Evolutionary conservation across 345 rosid species (phyloP), one percentile per base, ranked within the genome.

Genomic region (Laguncularia racemosa): DNA sequence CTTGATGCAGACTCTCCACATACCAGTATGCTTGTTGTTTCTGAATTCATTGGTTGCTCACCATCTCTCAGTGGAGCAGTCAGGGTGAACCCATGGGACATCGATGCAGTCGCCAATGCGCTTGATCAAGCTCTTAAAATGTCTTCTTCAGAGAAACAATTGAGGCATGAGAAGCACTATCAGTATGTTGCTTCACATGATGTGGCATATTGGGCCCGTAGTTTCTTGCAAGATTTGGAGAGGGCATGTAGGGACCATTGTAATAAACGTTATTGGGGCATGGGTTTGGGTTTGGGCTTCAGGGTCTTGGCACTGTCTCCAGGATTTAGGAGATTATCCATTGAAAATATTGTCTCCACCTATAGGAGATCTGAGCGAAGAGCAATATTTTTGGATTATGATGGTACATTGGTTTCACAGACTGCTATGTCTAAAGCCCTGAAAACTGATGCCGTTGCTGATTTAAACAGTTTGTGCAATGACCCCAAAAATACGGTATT

Each of bases 21-120:
- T 26, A 55, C 74, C 6, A 76, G 81, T 52, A 55, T 66, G 48
- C 77, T 76, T 46, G 81, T 76, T 28, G 73, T 76, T 20, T 76
- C 81, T 10, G 81, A 76, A 56, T 76, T 76, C 55, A 60, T 67
- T 0, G 81, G 81, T 48, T 76, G 81, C 65, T 76, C 81, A 20
- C 81, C 81, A 5, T 76, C 81, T 49, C 52, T 76, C 17, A 76
- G 81, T 61, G 81, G 81, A 40, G 81, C 81, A 10, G 64, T 76
- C 12, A 64, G 81, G 49, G 81, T 76, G 14, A 76, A 76, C 44
- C 81, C 81, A 13, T 76, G 81, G 81, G 74, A 76, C 16, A 47
- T 69, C 61, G 77, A 73, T 62, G 70, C 70, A 5, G 81, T 76
- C 11, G 70, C 77, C n/a, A 60, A 73, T 53, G 81, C 81, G 10